These are phyloP conservation scores for Aspergillus niger DNA, from an alignment of 2,329 filamentous ascomycete species.

Conservation along the genomic window DNA sequence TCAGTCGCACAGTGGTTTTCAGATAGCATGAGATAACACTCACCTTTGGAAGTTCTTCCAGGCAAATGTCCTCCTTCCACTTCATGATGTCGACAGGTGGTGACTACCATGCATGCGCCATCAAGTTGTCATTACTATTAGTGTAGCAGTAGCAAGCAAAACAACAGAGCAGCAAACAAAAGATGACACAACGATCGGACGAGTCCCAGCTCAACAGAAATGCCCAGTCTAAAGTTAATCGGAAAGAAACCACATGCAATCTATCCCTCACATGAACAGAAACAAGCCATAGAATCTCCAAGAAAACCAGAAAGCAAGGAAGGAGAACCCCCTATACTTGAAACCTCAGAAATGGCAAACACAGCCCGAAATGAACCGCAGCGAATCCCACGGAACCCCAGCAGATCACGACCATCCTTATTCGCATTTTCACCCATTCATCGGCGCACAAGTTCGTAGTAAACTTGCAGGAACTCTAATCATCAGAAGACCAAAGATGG, in stretches of 20 bases:
- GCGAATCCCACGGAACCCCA: neutral
- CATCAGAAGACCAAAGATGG: neutral
- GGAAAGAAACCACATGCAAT: neutral
- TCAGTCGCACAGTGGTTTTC: neutral
- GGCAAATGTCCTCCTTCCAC: conserved; percentile 8
- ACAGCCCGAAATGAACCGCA: neutral
- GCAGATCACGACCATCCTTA: conserved; percentile 5
- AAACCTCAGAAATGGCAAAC: neutral
- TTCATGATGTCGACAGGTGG: conserved; percentile 1
- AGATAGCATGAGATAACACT: neutral
- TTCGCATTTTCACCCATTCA: neutral
- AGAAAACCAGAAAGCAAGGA: neutral
- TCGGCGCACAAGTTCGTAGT: neutral
- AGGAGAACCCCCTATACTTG: conserved; percentile 4
- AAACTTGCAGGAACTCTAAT: neutral
- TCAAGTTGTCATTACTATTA: neutral
- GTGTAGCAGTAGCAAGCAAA: neutral
- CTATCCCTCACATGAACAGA: neutral
- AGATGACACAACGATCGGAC: neutral
- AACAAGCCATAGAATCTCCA: too few relatives aligned
- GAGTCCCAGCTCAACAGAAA: neutral
- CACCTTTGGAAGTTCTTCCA: conserved; percentile 2
- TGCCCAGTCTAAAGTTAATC: neutral
- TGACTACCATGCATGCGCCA: neutral
- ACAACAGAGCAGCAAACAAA: neutral